These are phyloP conservation scores for Entomortierella beljakovae DNA, from an alignment of 192 early-diverging fungal species.

Conservation along the genomic window DNA sequence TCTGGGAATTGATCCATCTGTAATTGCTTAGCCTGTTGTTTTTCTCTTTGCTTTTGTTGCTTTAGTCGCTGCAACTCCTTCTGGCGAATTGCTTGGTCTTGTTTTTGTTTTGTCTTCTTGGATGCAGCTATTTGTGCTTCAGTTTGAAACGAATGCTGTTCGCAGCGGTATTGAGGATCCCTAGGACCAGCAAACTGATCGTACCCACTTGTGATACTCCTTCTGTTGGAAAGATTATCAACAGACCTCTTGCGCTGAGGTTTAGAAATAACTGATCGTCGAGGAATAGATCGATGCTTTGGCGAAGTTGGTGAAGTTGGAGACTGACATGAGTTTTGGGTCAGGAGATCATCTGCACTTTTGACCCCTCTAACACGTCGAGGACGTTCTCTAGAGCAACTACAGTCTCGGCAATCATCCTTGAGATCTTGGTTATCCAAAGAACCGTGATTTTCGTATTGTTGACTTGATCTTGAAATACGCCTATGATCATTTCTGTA, in stretches of 20 bases:
- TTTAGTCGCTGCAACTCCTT: slow-evolving; percentile 31
- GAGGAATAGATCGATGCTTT: slow-evolving; percentile 2
- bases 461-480: too few species aligned
- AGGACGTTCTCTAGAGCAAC: slow-evolving; percentile 4
- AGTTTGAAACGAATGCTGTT: not conserved
- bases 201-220: not conserved
- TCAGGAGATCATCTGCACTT: slow-evolving; percentile 14
- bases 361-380: slow-evolving; percentile 13
- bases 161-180: not conserved
- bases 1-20: slow-evolving; percentile 62
- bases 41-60: slow-evolving; percentile 19
- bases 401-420: slow-evolving; percentile 30
- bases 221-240: slow-evolving; percentile 2
- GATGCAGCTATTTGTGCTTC: not conserved
- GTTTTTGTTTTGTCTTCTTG: slow-evolving; percentile 32
- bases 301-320: not conserved
- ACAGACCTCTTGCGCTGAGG: slow-evolving; percentile 15
- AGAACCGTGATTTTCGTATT: not conserved
- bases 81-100: slow-evolving; percentile 31
- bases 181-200: not conserved
- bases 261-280: not conserved
- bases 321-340: not conserved
- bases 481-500: slow-evolving; percentile 68
- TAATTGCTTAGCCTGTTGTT: slow-evolving; percentile 25
- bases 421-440: not conserved